Evolutionary conservation across 2,329 filamentous ascomycete genomes (phyloP), one percentile per base, ranked within the genome.

Genomic region (Beauveria medogensis): DNA sequence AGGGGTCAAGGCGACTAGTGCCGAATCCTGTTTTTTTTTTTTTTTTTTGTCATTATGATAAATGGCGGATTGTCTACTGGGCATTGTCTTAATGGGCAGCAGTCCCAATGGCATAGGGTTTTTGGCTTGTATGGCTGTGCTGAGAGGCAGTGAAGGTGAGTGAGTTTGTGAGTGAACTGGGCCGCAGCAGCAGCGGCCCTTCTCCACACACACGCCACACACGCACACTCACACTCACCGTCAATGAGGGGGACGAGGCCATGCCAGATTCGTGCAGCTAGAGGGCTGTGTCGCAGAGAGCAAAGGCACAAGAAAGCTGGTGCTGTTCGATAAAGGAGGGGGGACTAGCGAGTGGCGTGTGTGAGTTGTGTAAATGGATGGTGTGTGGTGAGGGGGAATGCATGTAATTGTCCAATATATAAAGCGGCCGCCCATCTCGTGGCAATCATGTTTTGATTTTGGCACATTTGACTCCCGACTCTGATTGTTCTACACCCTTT

Each of bases 281-380:
- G 41, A 52, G 47, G 47, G 55, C 16, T 59, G 43, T 22, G 34
- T 41, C 34, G 5, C 26, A 47, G 54, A 28, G 18, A 46, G 46
- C 34, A 24, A 16, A 24, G 41, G 20, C 30, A 57, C 20, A 34
- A 22, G n/a, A n/a, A 30, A 24, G 24, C 6, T 18, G 30, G 41
- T 47, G 26, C 55, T 46, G 22, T 50, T 10, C 26, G 30, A 48
- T 57, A 16, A 16, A 16, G 3, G 24, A 12, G 12, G 12, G 10
- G 24, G 28, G 16, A 56, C 43, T 37, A 56, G 37, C 37, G 43
- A 59, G 55, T 59, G 55, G 55, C 55, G 55, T 52, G 22, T 28
- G 18, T 16, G 9, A 2, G n/a, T 50, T 9, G 12, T 22, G 46
- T 40, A 22, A 16, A 12, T 26, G 14, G 22, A 20, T 30, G 55